phyloP scores from a whole-genome alignment of 208 protist species.

The Trypanosoma scelopori region DNA sequence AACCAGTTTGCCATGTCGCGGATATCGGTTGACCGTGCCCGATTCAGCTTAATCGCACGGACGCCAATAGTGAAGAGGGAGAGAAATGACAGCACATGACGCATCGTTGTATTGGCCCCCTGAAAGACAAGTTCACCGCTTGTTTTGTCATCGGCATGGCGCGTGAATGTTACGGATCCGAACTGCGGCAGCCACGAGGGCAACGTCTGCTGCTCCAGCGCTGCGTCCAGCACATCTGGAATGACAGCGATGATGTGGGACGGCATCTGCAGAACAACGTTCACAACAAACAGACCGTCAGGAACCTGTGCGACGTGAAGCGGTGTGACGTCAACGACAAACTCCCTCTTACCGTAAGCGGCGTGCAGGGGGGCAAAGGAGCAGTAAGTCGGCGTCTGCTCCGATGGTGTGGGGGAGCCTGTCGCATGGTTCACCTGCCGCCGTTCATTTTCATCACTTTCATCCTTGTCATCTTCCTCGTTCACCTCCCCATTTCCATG shows the following conservation, averaged over 20 bases:
- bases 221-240: slow-evolving; percentile 71
- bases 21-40: slow-evolving; percentile 86
- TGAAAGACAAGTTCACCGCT: slow-evolving; percentile 86
- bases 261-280: slow-evolving; percentile 55
- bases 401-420: neutral
- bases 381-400: slow-evolving; percentile 38
- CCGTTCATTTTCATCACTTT: too few relatives aligned
- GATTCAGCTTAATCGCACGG: slow-evolving; percentile 55
- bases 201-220: slow-evolving; percentile 57
- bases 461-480: slow-evolving; percentile 11
- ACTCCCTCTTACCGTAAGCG: slow-evolving; percentile 46
- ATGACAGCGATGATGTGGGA: slow-evolving; percentile 66
- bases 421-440: neutral
- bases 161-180: slow-evolving; percentile 75
- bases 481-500: slow-evolving; percentile 3
- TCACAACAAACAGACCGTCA: slow-evolving; percentile 75
- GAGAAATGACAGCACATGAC: slow-evolving; percentile 69
- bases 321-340: slow-evolving; percentile 53
- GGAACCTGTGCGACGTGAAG: slow-evolving; percentile 38
- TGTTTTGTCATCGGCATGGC: slow-evolving; percentile 60
- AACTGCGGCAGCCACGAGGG: slow-evolving; percentile 84
- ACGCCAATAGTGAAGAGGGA: slow-evolving; percentile 74
- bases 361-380: slow-evolving; percentile 47
- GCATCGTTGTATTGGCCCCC: slow-evolving; percentile 63
- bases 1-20: slow-evolving; percentile 74